Evolutionary conservation across 257 asterid genomes (phyloP).

Genomic region (Sherardia arvensis): DNA sequence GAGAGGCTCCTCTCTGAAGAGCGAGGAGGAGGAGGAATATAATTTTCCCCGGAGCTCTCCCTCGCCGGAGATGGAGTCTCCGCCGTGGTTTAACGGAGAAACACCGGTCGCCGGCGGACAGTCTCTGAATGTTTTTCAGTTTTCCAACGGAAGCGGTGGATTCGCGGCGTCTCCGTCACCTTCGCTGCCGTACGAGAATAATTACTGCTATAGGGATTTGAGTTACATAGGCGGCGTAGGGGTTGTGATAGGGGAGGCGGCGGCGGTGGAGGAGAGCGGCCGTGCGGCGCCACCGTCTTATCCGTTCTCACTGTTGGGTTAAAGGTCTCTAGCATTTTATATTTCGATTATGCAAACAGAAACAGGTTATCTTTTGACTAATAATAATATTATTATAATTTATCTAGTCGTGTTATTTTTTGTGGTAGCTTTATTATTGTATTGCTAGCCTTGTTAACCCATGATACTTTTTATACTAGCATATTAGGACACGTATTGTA

Average conservation of each 20-base stretch:
- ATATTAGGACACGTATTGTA: background rate
- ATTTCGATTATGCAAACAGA: background rate
- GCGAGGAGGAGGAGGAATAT: slow-evolving; percentile 38
- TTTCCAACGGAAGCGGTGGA: slow-evolving; percentile 5
- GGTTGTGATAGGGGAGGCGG: slow-evolving; percentile 5
- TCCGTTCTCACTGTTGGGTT: slow-evolving; percentile 63
- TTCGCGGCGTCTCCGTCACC: slow-evolving; percentile 5
- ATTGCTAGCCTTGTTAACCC: background rate
- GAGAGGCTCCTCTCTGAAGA: slow-evolving; percentile 39
- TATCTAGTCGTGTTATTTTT: background rate
- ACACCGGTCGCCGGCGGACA: background rate
- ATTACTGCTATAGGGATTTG: background rate
- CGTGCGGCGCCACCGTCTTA: slow-evolving; percentile 30
- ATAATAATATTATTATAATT: background rate
- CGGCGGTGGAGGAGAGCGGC: background rate
- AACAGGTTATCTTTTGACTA: background rate
- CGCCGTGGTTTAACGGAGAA: background rate
- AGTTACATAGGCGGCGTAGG: slow-evolving; percentile 2
- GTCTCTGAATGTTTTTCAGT: background rate
- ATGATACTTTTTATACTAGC: background rate
- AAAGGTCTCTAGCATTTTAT: slow-evolving; percentile 31
- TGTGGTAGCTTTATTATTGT: background rate
- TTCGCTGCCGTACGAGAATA: slow-evolving; percentile 5
- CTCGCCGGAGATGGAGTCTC: slow-evolving; percentile 12
- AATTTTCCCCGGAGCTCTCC: background rate